Evolutionary conservation across 2,329 filamentous ascomycete species (phyloP).

Genomic region (Calonectria multiphialidica): DNA sequence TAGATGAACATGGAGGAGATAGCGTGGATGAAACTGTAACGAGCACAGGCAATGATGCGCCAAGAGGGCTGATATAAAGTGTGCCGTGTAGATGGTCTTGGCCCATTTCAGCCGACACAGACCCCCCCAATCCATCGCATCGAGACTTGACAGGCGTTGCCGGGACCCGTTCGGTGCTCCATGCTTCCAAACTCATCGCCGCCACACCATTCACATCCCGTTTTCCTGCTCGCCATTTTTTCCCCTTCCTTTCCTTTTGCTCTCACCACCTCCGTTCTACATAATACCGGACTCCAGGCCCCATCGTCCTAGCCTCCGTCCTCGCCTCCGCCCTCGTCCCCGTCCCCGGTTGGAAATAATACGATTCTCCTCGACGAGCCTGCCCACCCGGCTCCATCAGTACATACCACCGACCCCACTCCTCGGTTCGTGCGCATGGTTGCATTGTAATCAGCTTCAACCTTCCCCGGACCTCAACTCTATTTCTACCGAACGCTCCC

Average conservation of each 20-base stretch:
- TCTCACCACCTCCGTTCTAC: neutral
- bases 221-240: neutral
- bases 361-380: neutral
- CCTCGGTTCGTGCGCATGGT: neutral
- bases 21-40: neutral
- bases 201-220: neutral
- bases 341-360: neutral
- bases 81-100: neutral
- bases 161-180: conserved; percentile 4
- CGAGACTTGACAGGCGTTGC: neutral
- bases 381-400: neutral
- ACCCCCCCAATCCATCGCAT: neutral
- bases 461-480: conserved; percentile 6
- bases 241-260: neutral
- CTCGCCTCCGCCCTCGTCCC: too few relatives aligned
- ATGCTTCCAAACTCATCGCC: conserved; percentile 3
- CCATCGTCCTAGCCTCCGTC: neutral
- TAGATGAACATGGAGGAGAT: neutral
- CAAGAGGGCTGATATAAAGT: neutral
- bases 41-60: neutral
- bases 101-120: neutral
- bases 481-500: conserved; percentile 11
- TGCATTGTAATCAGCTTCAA: neutral
- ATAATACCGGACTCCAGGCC: neutral
- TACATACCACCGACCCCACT: neutral